phyloP scores from a whole-genome alignment of 805 yeast genomes.

The Teunomyces funiuensis region DNA sequence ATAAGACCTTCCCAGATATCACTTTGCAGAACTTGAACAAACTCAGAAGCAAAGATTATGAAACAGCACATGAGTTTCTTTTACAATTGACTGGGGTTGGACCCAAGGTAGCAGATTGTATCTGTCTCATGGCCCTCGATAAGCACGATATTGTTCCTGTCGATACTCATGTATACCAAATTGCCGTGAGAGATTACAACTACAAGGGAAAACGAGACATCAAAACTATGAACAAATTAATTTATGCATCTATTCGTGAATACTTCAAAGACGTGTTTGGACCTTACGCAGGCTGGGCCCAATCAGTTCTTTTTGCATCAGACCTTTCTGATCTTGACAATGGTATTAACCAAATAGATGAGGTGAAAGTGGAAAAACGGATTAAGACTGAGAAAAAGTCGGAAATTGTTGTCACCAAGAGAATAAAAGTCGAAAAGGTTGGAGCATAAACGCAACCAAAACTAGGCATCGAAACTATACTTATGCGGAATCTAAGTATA shows the following conservation, averaged over 20 bases:
- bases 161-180: conserved; percentile 92
- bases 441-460: too few species aligned
- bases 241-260: conserved; percentile 56
- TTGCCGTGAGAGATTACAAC: conserved; percentile 80
- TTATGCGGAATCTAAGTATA: too few species aligned
- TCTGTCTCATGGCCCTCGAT: conserved; percentile 85
- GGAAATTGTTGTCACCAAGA: not conserved
- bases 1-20: conserved; percentile 36
- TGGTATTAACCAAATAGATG: conserved; percentile 47
- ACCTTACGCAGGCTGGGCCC: conserved; percentile 97
- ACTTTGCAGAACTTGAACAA: conserved; percentile 36
- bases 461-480: too few species aligned
- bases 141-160: conserved; percentile 89
- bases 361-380: not conserved
- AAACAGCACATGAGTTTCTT: conserved; percentile 56
- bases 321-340: conserved; percentile 72
- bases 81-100: conserved; percentile 84
- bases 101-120: conserved; percentile 97
- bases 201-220: conserved; percentile 45
- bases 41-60: conserved; percentile 48
- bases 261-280: conserved; percentile 78
- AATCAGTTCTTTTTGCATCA: conserved; percentile 86
- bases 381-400: not conserved
- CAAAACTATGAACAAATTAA: conserved; percentile 47
- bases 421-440: not conserved